These are phyloP conservation scores for Citrullus mucosospermus DNA, from an alignment of 306 rosid species.

Conservation along the genomic window DNA sequence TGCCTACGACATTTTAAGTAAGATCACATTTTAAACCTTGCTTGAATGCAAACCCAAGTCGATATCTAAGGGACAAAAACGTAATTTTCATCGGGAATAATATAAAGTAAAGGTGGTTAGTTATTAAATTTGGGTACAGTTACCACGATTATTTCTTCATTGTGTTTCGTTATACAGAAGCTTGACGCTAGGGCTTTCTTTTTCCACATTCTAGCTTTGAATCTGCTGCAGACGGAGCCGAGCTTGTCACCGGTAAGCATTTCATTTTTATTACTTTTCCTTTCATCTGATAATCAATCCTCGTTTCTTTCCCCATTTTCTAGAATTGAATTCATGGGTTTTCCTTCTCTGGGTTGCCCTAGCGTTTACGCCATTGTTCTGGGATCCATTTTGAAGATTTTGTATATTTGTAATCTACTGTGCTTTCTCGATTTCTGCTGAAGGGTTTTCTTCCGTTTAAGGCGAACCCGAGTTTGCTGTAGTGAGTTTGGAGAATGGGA, in stretches of 20 bases:
- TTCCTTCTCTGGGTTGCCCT: background rate
- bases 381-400: background rate
- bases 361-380: background rate
- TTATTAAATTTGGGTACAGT: background rate
- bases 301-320: background rate
- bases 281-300: background rate
- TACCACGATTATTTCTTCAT: background rate
- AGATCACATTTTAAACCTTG: no score
- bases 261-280: background rate
- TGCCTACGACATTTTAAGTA: no score
- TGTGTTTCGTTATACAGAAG: background rate
- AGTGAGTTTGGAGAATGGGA: background rate
- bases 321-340: background rate
- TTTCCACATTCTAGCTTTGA: background rate
- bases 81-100: no score
- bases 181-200: background rate
- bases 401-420: background rate
- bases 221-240: background rate
- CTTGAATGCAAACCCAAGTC: no score
- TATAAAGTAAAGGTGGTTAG: no score
- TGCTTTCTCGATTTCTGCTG: background rate
- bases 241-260: background rate
- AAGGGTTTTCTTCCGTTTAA: background rate
- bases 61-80: no score
- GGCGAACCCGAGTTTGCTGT: background rate